Evolutionary conservation across 495 filamentous ascomycete genomes (phyloP).

Genomic region (Elaphomyces granulatus): DNA sequence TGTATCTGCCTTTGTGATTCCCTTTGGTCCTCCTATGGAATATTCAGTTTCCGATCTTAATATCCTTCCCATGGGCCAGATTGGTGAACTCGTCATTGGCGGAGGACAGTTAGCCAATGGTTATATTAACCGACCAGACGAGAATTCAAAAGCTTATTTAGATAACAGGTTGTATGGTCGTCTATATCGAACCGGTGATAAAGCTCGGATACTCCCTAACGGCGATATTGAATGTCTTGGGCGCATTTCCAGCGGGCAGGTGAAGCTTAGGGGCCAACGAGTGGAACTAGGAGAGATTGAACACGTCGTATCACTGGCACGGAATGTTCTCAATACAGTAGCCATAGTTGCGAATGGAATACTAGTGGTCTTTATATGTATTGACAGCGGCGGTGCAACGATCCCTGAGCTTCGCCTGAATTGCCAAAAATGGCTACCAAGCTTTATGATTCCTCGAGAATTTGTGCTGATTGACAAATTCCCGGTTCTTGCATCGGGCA

Average conservation of each 20-base stretch:
- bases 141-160: slow-evolving; percentile 53
- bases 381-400: slow-evolving; percentile 16
- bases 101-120: slow-evolving; percentile 62
- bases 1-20: slow-evolving; percentile 58
- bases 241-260: slow-evolving; percentile 58
- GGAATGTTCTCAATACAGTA: slow-evolving; percentile 38
- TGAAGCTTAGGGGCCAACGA: slow-evolving; percentile 70
- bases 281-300: slow-evolving; percentile 79
- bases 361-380: slow-evolving; percentile 54
- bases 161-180: slow-evolving; percentile 35
- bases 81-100: slow-evolving; percentile 73
- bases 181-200: slow-evolving; percentile 76
- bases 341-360: slow-evolving; percentile 44
- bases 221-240: slow-evolving; percentile 72
- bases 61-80: slow-evolving; percentile 49
- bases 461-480: slow-evolving; percentile 44
- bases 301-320: slow-evolving; percentile 42
- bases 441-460: slow-evolving; percentile 64
- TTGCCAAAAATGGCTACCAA: slow-evolving; percentile 58
- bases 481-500: slow-evolving; percentile 63
- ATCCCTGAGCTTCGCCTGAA: slow-evolving; percentile 32
- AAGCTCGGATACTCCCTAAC: slow-evolving; percentile 47
- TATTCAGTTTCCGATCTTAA: slow-evolving; percentile 18
- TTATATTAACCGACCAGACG: slow-evolving; percentile 65
- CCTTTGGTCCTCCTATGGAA: slow-evolving; percentile 18